phyloP scores from a whole-genome alignment of 2,329 filamentous ascomycete genomes.

The Penicillium olsonii region DNA sequence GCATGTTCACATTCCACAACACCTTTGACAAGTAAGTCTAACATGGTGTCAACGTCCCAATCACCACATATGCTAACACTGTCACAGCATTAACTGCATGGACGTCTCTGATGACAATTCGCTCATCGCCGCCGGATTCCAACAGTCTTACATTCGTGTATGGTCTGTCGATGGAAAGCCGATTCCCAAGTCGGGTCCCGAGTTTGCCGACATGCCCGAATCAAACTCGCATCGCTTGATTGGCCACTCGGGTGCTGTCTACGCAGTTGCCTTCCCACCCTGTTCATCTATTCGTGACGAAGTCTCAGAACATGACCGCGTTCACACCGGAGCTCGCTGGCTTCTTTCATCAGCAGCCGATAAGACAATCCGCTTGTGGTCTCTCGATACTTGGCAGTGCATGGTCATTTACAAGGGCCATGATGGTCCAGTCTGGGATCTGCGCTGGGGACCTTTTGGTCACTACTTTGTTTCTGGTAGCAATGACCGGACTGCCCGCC shows the following conservation, averaged over 20 bases:
- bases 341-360: conserved; percentile 87
- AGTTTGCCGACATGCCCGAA: conserved; percentile 62
- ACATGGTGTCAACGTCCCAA: background rate
- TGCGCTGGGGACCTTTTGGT: conserved; percentile 87
- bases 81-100: conserved; percentile 75
- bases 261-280: conserved; percentile 85
- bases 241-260: conserved; percentile 87
- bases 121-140: conserved; percentile 84
- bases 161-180: conserved; percentile 88
- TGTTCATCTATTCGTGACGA: conserved; percentile 55
- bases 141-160: conserved; percentile 92
- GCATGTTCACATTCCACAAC: conserved; percentile 99
- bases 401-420: conserved; percentile 93
- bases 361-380: conserved; percentile 88
- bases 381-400: conserved; percentile 85
- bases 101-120: conserved; percentile 92
- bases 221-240: conserved; percentile 75
- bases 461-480: conserved; percentile 91
- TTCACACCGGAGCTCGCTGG: conserved; percentile 67
- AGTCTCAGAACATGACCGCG: conserved; percentile 38
- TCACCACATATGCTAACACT: conserved; percentile 21
- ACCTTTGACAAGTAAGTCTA: conserved; percentile 75
- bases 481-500: conserved; percentile 83
- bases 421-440: conserved; percentile 82
- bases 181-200: conserved; percentile 67